Conservation (phyloP, 2,329 filamentous ascomycete species). For the Botryotinia globosa region DNA sequence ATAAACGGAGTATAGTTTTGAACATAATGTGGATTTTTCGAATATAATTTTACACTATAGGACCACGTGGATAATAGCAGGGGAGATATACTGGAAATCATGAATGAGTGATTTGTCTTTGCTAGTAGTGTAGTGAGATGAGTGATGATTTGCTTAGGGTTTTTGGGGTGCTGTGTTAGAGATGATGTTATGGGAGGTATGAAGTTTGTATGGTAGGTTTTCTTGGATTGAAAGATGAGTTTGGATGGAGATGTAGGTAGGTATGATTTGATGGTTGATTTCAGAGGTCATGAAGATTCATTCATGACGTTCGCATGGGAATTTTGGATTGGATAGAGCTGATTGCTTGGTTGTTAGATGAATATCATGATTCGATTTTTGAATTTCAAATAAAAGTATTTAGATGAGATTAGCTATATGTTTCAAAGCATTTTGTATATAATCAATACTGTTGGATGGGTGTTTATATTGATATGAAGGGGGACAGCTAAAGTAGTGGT, state of each 20-base stretch:
- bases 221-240: neutral
- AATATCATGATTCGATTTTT: neutral
- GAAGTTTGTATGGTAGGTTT: neutral
- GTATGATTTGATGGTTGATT: too few species aligned
- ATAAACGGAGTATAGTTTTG: too few species aligned
- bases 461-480: neutral
- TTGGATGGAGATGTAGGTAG: too few species aligned
- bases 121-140: neutral
- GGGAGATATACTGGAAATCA: neutral
- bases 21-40: too few species aligned
- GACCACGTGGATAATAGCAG: too few species aligned
- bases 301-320: too few species aligned
- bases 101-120: neutral
- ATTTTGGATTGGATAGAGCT: neutral
- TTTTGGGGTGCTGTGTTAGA: neutral
- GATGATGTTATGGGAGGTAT: neutral
- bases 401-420: neutral
- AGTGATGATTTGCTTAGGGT: neutral
- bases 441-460: neutral
- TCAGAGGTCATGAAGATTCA: too few species aligned
- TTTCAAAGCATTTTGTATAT: neutral
- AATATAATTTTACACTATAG: too few species aligned
- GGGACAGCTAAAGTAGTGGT: neutral
- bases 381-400: neutral
- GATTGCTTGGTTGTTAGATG: too few species aligned